Evolutionary conservation across 352 stramenopile species (phyloP), one percentile per base, ranked within the genome.

Genomic region (Phytophthora chlamydospora): DNA sequence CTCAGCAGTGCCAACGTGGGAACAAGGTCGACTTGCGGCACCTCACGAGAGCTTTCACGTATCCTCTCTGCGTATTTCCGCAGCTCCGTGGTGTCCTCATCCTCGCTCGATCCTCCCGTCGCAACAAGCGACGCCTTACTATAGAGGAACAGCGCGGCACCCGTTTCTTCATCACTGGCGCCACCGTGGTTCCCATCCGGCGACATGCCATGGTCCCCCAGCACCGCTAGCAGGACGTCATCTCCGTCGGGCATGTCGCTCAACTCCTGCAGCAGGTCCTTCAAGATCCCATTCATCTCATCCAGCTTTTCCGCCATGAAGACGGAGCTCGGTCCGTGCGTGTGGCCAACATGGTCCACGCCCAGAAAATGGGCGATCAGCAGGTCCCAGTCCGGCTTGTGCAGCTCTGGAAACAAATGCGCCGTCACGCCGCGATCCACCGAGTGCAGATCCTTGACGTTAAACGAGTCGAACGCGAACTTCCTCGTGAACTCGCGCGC

Each of bases 161-260:
- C 95, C 0, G 93, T 96, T 71, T 99, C 97, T 31, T 99, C 93
- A 36, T 97, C 82, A 21, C 80, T 98, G 33, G 96, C 97, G 24
- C 97, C 97, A n/a, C 97, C 97, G 73, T 99, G 97, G 73, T 99
- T 99, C 27, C 97, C 97, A 67, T 98, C 95, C 38, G 96, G 88
- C 3, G 97, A 99, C 97, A 99, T 99, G 45, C 97, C 97, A 75
- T 99, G 97, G 77, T 99, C 97, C 24, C 97, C 97, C 50, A 99
- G 89, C 13, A 99, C 89, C 10, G 98, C 83, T 19, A 98, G 75
- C 16, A 98, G 66, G 11, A 86, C 88, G 47, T 95, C 85, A 29
- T 94, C 80, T 7, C 89, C 83, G 63, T 63, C 68, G 1, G 68
- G 64, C 68, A 77, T 71, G 14, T 73, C 24, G 9, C 68, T 69